Conservation (phyloP, 768 basidiomycete genomes). For the Phlebiopsis flavidoalba region DNA sequence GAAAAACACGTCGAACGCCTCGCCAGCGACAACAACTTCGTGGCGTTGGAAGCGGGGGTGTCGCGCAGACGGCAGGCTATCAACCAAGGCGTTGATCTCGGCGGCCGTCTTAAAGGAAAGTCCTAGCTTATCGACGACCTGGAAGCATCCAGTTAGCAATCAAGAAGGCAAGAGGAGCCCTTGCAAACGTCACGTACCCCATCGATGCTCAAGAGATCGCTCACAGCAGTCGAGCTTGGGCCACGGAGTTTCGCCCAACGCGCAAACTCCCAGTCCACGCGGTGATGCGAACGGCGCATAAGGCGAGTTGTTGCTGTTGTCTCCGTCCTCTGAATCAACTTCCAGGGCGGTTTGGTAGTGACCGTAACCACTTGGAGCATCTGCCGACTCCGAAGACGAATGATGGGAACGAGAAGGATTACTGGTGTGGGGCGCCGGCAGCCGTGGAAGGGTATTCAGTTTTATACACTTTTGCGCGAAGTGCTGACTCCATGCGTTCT, state of each 20-base stretch:
- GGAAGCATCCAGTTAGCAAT: no score
- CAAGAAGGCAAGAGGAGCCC: no score
- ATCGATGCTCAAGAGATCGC: constrained; percentile 33
- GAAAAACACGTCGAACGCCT: constrained; percentile 30
- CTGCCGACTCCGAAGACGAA: no score
- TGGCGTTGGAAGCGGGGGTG: constrained; percentile 22
- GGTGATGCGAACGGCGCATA: no score
- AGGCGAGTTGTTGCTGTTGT: no score
- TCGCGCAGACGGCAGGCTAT: constrained; percentile 25
- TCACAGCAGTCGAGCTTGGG: constrained; percentile 30
- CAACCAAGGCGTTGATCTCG: constrained; percentile 30
- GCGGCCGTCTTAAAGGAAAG: constrained; percentile 25
- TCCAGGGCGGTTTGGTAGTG: no score
- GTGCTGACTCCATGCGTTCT: background rate
- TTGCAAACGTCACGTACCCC: no score
- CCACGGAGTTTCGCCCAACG: constrained; percentile 34
- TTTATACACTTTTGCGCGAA: background rate
- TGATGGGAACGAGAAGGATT: no score
- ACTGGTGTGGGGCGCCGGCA: background rate
- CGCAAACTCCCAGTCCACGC: constrained; percentile 36
- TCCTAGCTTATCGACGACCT: constrained; percentile 21
- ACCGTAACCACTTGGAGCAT: no score
- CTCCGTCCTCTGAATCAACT: no score
- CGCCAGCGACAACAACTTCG: constrained; percentile 24
- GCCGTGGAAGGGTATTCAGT: background rate